Percentiles rank a stretch among this genome's conserved stretches.
Evolutionary conservation across 1,284 basidiomycete species (phyloP).

Genomic region (Cryptococcus amylolentus): DNA sequence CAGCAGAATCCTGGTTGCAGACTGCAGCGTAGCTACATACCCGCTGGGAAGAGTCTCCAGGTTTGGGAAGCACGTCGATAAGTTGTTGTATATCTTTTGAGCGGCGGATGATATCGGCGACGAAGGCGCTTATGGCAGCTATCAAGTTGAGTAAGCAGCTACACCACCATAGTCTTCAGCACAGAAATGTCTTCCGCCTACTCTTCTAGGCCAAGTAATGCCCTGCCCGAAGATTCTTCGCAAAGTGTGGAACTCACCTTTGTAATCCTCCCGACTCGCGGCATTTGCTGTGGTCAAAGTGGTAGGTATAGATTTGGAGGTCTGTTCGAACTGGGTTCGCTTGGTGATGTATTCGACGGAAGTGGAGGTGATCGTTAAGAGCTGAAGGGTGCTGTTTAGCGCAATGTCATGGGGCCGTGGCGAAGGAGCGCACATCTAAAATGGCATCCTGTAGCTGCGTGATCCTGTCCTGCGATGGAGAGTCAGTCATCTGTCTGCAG

Average conservation of each 20-base stretch:
- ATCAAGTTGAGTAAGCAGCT: background rate
- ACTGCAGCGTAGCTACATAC: conserved; percentile 20
- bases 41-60: conserved; percentile 32
- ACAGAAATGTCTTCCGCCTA: background rate
- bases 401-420: too few species aligned
- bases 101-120: conserved; percentile 41
- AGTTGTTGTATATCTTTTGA: conserved; percentile 46
- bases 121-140: conserved; percentile 46
- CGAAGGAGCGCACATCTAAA: conserved; percentile 36
- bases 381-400: conserved; percentile 21
- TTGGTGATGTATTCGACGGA: conserved; percentile 49
- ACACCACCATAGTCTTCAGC: background rate
- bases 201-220: background rate
- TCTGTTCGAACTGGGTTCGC: conserved; percentile 46
- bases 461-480: conserved; percentile 42
- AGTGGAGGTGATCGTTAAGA: conserved; percentile 46
- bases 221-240: too few species aligned
- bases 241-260: conserved; percentile 19
- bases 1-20: background rate
- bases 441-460: conserved; percentile 52
- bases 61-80: conserved; percentile 40
- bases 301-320: conserved; percentile 36
- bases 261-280: conserved; percentile 32
- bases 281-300: conserved; percentile 35
- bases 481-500: background rate